A percentile compares a stretch with the other conserved stretches of the same genome.
Conservation (phyloP, 345 rosid genomes). For the Salix arbutifolia region DNA sequence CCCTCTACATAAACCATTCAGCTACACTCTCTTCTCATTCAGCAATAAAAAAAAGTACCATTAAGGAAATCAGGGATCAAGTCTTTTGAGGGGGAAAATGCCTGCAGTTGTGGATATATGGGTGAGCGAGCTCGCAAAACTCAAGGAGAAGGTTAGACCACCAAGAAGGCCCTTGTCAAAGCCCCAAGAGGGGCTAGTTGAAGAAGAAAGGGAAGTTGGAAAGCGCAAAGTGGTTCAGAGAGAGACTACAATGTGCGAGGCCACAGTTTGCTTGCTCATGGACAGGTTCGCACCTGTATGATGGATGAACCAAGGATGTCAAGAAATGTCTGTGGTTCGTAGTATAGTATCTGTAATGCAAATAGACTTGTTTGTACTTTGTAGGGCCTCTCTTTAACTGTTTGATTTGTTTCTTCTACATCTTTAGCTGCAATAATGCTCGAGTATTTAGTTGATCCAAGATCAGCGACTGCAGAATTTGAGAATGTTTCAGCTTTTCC, state of each 20-base stretch:
- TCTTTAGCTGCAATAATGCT: background rate
- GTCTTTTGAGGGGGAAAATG: slow-evolving; percentile 20
- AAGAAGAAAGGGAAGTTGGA: slow-evolving; percentile 18
- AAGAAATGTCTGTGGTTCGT: background rate
- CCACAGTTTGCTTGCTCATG: slow-evolving; percentile 69
- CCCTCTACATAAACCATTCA: background rate
- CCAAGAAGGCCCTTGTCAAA: slow-evolving; percentile 30
- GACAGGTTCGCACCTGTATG: slow-evolving; percentile 78
- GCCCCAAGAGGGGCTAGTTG: slow-evolving; percentile 10
- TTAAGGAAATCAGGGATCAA: background rate
- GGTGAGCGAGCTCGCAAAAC: slow-evolving; percentile 51
- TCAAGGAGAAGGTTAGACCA: slow-evolving; percentile 38
- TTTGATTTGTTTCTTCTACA: background rate
- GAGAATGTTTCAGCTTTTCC: too few relatives aligned
- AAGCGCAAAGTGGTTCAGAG: slow-evolving; percentile 18
- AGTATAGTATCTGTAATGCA: background rate
- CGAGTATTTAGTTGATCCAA: background rate
- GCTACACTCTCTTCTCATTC: background rate
- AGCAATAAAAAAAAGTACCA: background rate
- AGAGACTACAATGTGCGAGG: slow-evolving; percentile 48
- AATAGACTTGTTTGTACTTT: background rate
- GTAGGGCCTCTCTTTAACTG: background rate
- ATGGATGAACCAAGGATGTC: background rate
- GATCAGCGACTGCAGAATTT: too few relatives aligned
- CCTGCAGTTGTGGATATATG: slow-evolving; percentile 50